Conservation (phyloP, 148 eudicot species). For the Chenopodium suecicum region DNA sequence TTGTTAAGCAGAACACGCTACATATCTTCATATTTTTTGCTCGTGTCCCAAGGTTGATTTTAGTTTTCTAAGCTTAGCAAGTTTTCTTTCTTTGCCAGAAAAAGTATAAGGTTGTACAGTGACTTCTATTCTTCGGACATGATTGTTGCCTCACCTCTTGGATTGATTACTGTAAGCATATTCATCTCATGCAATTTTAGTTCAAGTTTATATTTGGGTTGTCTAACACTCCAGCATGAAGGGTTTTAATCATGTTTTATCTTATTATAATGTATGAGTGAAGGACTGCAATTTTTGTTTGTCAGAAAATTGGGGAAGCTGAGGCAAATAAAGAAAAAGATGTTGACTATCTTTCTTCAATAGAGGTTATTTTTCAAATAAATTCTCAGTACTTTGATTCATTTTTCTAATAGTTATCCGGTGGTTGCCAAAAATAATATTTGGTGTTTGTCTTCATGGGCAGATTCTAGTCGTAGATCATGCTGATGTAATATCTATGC, state of each 20-base stretch:
- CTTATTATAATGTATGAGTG: neutral
- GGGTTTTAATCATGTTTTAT: neutral
- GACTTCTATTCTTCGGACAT: conserved; percentile 87
- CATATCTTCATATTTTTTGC: neutral
- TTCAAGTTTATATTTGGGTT: neutral
- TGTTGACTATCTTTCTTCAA: conserved; percentile 88
- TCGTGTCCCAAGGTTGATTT: neutral
- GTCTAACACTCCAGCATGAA: neutral
- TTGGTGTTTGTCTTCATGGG: conserved; percentile 12
- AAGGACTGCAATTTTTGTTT: conserved; percentile 15
- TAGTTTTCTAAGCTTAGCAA: neutral
- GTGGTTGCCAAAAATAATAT: neutral
- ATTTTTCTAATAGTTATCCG: neutral
- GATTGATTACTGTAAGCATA: conserved; percentile 71
- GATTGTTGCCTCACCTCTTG: conserved; percentile 93
- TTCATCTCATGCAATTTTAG: neutral
- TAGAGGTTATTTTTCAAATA: conserved; percentile 54
- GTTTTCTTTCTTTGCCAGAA: conserved; percentile 44
- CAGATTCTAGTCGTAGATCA: conserved; percentile 91
- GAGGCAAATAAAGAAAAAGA: conserved; percentile 70
- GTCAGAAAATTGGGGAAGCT: conserved; percentile 85
- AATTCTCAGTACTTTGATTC: conserved; percentile 2
- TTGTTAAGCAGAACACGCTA: neutral
- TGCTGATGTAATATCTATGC: conserved; percentile 94
- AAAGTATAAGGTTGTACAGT: conserved; percentile 66